phyloP scores from a whole-genome alignment of 768 basidiomycete species.

The Naematelia aurantialba region DNA sequence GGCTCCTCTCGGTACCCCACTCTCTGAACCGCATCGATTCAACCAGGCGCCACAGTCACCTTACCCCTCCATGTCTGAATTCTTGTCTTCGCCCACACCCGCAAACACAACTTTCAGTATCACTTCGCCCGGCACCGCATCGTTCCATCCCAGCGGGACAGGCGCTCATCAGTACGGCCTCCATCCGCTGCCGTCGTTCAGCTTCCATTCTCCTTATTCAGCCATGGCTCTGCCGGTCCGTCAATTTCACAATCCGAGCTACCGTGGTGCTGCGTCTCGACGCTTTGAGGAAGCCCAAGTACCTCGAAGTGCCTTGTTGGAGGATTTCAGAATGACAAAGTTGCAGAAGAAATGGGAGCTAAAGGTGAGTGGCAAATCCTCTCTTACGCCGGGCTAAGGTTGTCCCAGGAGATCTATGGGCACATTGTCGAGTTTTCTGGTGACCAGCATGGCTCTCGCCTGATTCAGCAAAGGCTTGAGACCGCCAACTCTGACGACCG shows the following conservation, averaged over 20 bases:
- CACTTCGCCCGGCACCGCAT: not conserved
- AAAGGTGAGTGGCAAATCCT: constrained; percentile 55
- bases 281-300: not conserved
- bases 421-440: constrained; percentile 85
- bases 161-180: not conserved
- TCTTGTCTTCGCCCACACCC: not conserved
- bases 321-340: constrained; percentile 80
- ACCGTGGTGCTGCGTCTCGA: not conserved
- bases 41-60: not conserved
- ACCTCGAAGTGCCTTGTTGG: constrained; percentile 57
- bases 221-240: not conserved
- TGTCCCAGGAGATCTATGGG: constrained; percentile 71
- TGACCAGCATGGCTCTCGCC: constrained; percentile 96
- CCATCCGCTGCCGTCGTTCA: not conserved
- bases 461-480: constrained; percentile 86
- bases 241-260: not conserved
- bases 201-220: not conserved
- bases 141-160: not conserved
- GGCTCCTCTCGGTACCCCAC: not conserved
- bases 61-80: not conserved
- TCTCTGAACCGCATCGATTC: not conserved
- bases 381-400: not conserved
- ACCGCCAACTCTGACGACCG: constrained; percentile 72
- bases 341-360: constrained; percentile 71
- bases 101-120: not conserved